These are phyloP conservation scores for Ceratobasidium sp. DNA, from an alignment of 1,284 basidiomycete genomes.

Conservation along the genomic window DNA sequence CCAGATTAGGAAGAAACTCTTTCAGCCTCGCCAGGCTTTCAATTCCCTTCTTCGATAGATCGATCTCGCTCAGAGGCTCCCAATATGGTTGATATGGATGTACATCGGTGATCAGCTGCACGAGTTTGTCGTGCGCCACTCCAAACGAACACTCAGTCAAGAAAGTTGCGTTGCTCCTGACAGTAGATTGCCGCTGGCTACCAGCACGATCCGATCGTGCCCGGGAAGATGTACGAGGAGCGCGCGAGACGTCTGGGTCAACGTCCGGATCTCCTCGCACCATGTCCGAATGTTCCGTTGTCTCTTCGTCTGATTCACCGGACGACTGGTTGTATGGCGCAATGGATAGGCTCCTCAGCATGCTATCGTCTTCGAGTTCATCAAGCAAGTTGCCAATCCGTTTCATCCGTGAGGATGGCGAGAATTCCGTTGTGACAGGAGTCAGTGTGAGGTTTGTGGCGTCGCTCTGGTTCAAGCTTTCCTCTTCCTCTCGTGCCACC, in stretches of 20 bases:
- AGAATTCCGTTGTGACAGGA: constrained; percentile 18
- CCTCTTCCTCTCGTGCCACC: constrained; percentile 42
- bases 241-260: constrained; percentile 22
- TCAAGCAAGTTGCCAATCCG: constrained; percentile 39
- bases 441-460: constrained; percentile 41
- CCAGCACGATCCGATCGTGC: constrained; percentile 22
- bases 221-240: constrained; percentile 13
- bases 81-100: constrained; percentile 95
- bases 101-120: constrained; percentile 93
- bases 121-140: constrained; percentile 87
- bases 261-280: constrained; percentile 21
- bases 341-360: constrained; percentile 40
- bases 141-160: constrained; percentile 93
- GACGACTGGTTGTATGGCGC: constrained; percentile 29
- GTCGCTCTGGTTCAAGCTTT: constrained; percentile 36
- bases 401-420: constrained; percentile 22
- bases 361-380: constrained; percentile 38
- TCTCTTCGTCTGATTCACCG: constrained; percentile 34
- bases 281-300: constrained; percentile 36
- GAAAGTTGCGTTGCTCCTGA: constrained; percentile 74
- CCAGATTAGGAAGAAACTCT: constrained; percentile 89
- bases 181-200: constrained; percentile 21
- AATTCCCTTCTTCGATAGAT: constrained; percentile 79
- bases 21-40: constrained; percentile 92
- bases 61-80: constrained; percentile 80